Evolutionary conservation across 1,284 basidiomycete species (phyloP), one percentile per base, ranked within the genome.

Genomic region (Fistulina hepatica): DNA sequence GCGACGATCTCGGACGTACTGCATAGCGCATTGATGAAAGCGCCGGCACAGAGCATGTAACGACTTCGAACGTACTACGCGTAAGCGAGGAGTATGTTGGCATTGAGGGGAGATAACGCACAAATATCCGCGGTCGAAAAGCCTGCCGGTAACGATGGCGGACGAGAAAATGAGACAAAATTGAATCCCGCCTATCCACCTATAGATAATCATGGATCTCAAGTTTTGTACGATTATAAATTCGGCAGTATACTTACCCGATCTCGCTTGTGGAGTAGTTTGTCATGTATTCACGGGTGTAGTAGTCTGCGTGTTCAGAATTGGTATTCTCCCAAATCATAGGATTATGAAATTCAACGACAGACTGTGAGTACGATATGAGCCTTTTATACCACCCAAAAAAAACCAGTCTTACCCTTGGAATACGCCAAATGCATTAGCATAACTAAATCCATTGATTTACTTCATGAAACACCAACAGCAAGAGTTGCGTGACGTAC

Each of bases 171-270:
- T 52, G 13, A 69, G 44, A 42, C 61, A 64, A 15, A 60, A 53
- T 44, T 60, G 67, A 8, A 63, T 48, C 20, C 68, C 66, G 24
- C 71, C 71, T 44, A 73, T 68, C 71, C 71, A 73, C 11, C 61
- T 64, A 37, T 4, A 25, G 23, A 0, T 19, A 13, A 33, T 10
- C 12, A 9, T 21, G 12, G 12, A 25, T 2, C 10, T 22, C 30
- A 12, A n/a, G 16, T 37, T 19, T 40, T 12, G 13, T 39, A 16
- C 10, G 21, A 27, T 20, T 16, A 11, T 9, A 11, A 5, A 8
- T 28, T 23, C 15, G 10, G 0, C 15, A 24, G 9, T 32, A 6
- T 17, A 27, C 61, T 44, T 37, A 57, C 63, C 62, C 56, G 33
- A 65, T 59, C 3, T 52, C 39, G 15, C 61, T 64, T 1, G 63